These are phyloP conservation scores for Iris macrosiphon DNA, from an alignment of 106 monocot species.

Conservation along the genomic window DNA sequence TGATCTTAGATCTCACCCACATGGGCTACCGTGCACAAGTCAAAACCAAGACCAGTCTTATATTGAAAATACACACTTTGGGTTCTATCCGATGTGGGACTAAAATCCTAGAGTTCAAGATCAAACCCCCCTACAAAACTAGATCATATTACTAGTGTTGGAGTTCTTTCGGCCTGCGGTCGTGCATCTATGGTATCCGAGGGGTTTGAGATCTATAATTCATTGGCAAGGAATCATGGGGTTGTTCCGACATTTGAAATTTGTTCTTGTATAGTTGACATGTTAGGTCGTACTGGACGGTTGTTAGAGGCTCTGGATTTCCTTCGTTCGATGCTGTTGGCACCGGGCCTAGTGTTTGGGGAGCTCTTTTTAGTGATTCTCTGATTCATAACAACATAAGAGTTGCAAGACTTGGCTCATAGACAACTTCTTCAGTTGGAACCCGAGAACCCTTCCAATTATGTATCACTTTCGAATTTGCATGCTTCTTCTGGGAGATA, in stretches of 20 bases:
- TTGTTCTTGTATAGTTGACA: constrained; percentile 54
- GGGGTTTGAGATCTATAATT: constrained; percentile 47
- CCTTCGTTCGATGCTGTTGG: constrained; percentile 35
- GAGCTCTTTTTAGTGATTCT: constrained; percentile 45
- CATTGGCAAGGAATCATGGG: constrained; percentile 29
- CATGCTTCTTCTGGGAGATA: constrained; percentile 56
- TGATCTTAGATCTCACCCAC: too few species aligned
- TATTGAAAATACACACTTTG: too few species aligned
- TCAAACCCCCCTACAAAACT: too few species aligned
- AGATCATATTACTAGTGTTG: constrained; percentile 38
- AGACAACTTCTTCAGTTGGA: constrained; percentile 39
- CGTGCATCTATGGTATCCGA: constrained; percentile 40
- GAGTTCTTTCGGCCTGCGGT: constrained; percentile 54
- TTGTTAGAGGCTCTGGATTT: constrained; percentile 53
- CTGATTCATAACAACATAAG: constrained; percentile 23
- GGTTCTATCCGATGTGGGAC: too few species aligned
- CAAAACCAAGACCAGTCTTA: too few species aligned
- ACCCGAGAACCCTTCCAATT: constrained; percentile 48
- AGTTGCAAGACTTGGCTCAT: constrained; percentile 44
- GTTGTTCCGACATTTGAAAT: constrained; percentile 48
- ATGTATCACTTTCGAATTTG: constrained; percentile 52
- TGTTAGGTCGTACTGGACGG: constrained; percentile 49
- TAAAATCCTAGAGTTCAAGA: too few species aligned
- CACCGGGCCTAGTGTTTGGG: constrained; percentile 47
- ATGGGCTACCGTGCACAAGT: too few species aligned